Conservation (phyloP, 1,284 basidiomycete genomes). For the Heliocybe sulcata region DNA sequence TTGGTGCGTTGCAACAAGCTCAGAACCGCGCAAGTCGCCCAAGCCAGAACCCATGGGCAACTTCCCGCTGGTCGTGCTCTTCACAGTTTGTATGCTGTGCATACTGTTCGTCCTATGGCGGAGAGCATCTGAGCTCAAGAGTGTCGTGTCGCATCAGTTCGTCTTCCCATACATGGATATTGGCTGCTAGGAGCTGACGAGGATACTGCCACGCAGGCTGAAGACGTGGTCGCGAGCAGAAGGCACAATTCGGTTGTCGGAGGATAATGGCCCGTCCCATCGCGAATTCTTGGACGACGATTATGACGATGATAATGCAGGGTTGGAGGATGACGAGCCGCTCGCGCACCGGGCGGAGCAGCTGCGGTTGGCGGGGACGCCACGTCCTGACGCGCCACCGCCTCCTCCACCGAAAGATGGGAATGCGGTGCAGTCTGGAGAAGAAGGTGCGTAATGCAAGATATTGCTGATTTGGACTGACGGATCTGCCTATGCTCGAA, state of each 20-base stretch:
- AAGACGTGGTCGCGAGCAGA: conserved; percentile 46
- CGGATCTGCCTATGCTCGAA: too few species aligned
- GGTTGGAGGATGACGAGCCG: conserved; percentile 16
- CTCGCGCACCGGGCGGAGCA: not conserved
- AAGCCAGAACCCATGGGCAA: conserved; percentile 63
- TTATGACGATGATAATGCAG: conserved; percentile 39
- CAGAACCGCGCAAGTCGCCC: conserved; percentile 53
- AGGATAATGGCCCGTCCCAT: conserved; percentile 65
- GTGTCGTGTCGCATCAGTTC: conserved; percentile 61
- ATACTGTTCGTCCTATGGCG: conserved; percentile 61
- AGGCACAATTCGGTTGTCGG: conserved; percentile 60
- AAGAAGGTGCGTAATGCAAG: too few species aligned
- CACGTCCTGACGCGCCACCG: not conserved
- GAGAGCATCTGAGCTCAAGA: conserved; percentile 46
- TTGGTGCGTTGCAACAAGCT: conserved; percentile 6
- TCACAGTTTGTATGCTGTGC: conserved; percentile 55
- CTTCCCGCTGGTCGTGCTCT: conserved; percentile 44
- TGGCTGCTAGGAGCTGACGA: not conserved
- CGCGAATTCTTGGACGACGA: conserved; percentile 59
- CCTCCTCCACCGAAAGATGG: too few species aligned
- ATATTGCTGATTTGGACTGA: too few species aligned
- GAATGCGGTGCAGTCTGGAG: too few species aligned
- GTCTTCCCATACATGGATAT: conserved; percentile 14
- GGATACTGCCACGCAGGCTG: conserved; percentile 45
- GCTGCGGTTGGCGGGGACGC: not conserved